Percentiles rank a stretch among this genome's conserved stretches.
These are phyloP conservation scores for Elaeis guineensis DNA, from an alignment of 176 grass and related monocot species.

Conservation along the genomic window DNA sequence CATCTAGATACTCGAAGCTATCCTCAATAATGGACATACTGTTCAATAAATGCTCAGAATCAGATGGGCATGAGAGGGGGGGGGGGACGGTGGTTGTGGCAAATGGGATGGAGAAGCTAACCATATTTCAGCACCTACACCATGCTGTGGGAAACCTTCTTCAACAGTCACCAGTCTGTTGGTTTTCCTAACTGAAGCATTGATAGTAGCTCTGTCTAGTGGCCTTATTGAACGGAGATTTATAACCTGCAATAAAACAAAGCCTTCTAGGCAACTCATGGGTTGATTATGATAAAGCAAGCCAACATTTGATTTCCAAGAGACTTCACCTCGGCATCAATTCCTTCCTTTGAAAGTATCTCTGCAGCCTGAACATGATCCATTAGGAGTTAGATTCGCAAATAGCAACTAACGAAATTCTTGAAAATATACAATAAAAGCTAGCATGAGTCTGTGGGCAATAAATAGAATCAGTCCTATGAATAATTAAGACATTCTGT, in stretches of 20 bases:
- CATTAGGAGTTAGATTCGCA: not conserved
- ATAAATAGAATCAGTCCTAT: no score
- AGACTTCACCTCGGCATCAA: constrained; percentile 76
- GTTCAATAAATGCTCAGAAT: not conserved
- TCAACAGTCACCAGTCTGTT: constrained; percentile 78
- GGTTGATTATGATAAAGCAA: no score
- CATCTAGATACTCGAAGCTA: constrained; percentile 90
- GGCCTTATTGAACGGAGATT: constrained; percentile 91
- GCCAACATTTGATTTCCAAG: not conserved
- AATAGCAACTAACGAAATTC: not conserved
- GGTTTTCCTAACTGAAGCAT: constrained; percentile 92
- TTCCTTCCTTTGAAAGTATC: constrained; percentile 87
- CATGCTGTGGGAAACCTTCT: constrained; percentile 94
- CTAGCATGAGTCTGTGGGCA: no score
- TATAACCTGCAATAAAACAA: constrained; percentile 56
- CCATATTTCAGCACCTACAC: constrained; percentile 94
- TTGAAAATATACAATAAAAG: no score
- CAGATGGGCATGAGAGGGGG: not conserved
- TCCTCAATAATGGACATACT: constrained; percentile 92
- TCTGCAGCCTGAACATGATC: constrained; percentile 69
- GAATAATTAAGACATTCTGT: no score
- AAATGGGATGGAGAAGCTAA: constrained; percentile 11
- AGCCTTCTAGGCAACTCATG: not conserved
- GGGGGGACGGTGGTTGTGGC: not conserved
- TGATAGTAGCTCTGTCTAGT: constrained; percentile 72